Conservation (phyloP, 108 stramenopile genomes). For the Pelagomonas calceolata region DNA sequence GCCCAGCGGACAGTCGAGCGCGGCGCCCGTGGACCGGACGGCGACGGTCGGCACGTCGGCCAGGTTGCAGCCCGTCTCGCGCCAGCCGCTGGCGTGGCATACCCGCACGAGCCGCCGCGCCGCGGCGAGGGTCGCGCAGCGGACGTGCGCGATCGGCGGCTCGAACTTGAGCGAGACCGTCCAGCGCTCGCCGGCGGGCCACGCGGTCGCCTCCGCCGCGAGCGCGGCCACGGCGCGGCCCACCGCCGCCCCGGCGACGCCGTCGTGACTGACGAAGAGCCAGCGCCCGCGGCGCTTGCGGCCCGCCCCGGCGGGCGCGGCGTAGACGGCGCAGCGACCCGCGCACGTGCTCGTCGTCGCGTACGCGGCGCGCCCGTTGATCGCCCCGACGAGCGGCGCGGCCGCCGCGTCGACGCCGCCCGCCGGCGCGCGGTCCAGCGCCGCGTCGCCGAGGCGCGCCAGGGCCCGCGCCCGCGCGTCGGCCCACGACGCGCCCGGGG, state of each 20-base stretch:
- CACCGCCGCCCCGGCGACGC: neutral
- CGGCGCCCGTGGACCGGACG: slow-evolving; percentile 16
- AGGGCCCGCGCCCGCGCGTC: too few relatives aligned
- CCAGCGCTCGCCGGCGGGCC: neutral
- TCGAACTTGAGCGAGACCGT: slow-evolving; percentile 12
- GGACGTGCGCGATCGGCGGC: slow-evolving; percentile 25
- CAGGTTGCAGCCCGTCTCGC: slow-evolving; percentile 26
- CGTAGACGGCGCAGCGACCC: slow-evolving; percentile 2
- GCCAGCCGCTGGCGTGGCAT: slow-evolving; percentile 14
- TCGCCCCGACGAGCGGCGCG: neutral
- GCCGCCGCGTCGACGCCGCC: too few relatives aligned
- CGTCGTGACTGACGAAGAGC: too few relatives aligned
- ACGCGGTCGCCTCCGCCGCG: neutral
- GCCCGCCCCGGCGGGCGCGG: neutral
- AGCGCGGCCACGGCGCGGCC: neutral
- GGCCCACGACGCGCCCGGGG: too few relatives aligned
- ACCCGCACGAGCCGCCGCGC: slow-evolving; percentile 9
- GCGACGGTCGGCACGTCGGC: slow-evolving; percentile 14
- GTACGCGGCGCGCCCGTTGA: slow-evolving; percentile 1
- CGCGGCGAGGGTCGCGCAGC: slow-evolving; percentile 4
- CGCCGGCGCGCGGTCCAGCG: too few relatives aligned
- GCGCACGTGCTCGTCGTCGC: neutral
- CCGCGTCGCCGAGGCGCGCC: too few relatives aligned
- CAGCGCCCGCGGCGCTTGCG: too few relatives aligned
- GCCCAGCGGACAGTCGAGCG: slow-evolving; percentile 13